Evolutionary conservation across 306 rosid genomes (phyloP).

Genomic region (Pachyrhizus erosus): DNA sequence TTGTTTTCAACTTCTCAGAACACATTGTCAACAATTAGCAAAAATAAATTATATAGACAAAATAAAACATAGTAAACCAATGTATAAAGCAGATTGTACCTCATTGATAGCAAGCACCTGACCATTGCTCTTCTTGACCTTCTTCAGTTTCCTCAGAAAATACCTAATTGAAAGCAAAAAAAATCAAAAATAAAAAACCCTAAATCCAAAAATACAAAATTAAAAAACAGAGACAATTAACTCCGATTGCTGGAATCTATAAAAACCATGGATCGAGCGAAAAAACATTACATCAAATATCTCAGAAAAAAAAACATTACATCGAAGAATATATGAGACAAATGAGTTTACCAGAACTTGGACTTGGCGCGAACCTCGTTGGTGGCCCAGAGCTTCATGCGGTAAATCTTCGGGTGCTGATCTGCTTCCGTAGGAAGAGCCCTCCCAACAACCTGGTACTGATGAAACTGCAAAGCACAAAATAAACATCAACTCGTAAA

Average conservation of each 20-base stretch:
- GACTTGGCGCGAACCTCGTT: conserved; percentile 97
- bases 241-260: neutral
- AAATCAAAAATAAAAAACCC: neutral
- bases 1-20: neutral
- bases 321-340: neutral
- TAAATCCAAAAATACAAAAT: neutral
- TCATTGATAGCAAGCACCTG: conserved; percentile 76
- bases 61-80: neutral
- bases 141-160: conserved; percentile 83
- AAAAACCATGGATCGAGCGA: neutral
- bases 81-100: conserved; percentile 13
- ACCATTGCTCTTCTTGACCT: conserved; percentile 96
- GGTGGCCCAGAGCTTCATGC: conserved; percentile 97
- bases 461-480: conserved; percentile 67
- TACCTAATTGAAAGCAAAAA: conserved; percentile 59
- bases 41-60: neutral
- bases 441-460: conserved; percentile 93
- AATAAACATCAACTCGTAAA: neutral
- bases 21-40: neutral
- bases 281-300: neutral
- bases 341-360: conserved; percentile 73
- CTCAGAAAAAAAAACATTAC: neutral
- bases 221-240: neutral
- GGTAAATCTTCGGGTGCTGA: conserved; percentile 81
- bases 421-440: conserved; percentile 82